phyloP scores from a whole-genome alignment of 768 basidiomycete genomes.

The Podaxis sp. region DNA sequence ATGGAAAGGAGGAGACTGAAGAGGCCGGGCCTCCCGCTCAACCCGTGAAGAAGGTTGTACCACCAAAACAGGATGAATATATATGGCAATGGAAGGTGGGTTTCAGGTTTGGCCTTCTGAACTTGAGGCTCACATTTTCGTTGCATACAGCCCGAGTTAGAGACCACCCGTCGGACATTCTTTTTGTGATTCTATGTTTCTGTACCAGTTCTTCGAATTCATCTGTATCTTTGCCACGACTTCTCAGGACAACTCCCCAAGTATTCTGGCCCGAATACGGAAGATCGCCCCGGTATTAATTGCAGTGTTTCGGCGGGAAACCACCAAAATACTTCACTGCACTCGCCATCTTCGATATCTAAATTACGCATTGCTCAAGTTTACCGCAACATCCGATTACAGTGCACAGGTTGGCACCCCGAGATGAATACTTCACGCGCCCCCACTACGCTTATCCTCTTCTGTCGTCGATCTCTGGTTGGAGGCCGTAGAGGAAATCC shows the following conservation, averaged over 20 bases:
- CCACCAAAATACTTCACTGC: not conserved
- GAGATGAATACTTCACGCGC: not conserved
- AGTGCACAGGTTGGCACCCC: not conserved
- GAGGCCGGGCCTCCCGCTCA: not conserved
- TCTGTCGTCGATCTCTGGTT: not conserved
- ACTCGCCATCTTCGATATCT: not conserved
- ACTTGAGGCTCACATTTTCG: conserved; percentile 13
- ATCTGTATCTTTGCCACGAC: not conserved
- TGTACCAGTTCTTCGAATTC: not conserved
- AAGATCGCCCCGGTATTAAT: not conserved
- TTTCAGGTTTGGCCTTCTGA: conserved; percentile 12
- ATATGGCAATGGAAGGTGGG: conserved; percentile 91
- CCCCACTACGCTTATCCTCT: not conserved
- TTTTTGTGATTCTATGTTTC: conserved; percentile 55
- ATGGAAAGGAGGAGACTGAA: conserved; percentile 18
- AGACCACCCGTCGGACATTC: conserved; percentile 87
- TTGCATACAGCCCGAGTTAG: conserved; percentile 76
- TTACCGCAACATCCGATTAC: not conserved
- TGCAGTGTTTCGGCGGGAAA: not conserved
- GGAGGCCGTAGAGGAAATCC: not conserved
- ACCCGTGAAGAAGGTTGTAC: conserved; percentile 39
- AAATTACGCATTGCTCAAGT: not conserved
- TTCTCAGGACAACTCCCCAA: not conserved
- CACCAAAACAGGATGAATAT: conserved; percentile 73
- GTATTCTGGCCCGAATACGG: not conserved